These are phyloP conservation scores for Lactarius trivialis DNA, from an alignment of 768 basidiomycete genomes.

Conservation along the genomic window DNA sequence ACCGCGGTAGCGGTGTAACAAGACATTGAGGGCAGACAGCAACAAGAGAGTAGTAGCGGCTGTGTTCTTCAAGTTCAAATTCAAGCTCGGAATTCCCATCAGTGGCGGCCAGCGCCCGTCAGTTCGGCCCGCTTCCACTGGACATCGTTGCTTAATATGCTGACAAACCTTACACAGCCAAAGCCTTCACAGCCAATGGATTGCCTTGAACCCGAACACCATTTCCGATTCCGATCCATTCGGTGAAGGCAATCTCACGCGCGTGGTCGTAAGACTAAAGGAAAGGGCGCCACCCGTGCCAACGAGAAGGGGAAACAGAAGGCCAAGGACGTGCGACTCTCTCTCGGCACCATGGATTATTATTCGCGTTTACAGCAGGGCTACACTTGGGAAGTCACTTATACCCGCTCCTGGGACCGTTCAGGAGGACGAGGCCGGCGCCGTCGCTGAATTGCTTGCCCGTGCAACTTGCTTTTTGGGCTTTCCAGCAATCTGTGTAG, in stretches of 20 bases:
- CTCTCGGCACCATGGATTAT: not conserved
- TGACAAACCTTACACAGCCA: no score
- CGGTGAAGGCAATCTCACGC: conserved; percentile 16
- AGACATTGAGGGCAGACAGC: no score
- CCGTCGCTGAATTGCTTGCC: conserved; percentile 86
- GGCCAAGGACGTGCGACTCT: conserved; percentile 21
- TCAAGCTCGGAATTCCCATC: no score
- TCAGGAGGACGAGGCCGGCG: conserved; percentile 90
- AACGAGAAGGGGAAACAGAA: conserved; percentile 19
- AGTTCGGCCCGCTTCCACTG: no score
- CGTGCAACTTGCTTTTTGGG: conserved; percentile 32
- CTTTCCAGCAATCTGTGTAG: no score
- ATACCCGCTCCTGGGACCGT: conserved; percentile 95
- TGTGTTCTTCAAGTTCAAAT: no score
- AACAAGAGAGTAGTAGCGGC: no score
- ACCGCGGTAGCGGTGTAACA: no score
- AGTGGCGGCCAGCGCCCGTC: no score
- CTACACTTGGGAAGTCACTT: conserved; percentile 95
- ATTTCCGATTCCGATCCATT: conserved; percentile 19
- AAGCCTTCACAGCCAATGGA: no score
- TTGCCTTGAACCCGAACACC: not conserved
- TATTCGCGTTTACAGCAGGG: conserved; percentile 47
- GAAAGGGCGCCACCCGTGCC: not conserved
- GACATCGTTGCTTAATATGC: no score
- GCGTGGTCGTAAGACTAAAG: conserved; percentile 14